Percentiles rank a stretch among this genome's conserved stretches.
phyloP scores from a whole-genome alignment of 495 filamentous ascomycete genomes.

The Gamarada debralockiae region DNA sequence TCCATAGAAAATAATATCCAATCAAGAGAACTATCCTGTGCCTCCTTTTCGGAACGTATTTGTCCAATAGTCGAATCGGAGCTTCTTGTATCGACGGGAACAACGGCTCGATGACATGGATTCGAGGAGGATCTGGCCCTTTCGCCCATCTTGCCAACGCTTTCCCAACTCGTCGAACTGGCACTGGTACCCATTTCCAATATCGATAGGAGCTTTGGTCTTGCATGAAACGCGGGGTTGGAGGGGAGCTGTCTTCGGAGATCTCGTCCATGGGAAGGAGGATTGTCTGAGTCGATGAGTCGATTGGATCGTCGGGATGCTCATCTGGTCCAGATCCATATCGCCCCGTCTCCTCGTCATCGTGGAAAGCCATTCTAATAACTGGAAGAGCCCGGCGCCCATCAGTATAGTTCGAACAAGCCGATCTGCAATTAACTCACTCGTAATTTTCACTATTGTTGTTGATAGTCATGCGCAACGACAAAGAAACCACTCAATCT shows the following conservation, averaged over 20 bases:
- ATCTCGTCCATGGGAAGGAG: conserved; percentile 21
- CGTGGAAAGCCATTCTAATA: neutral
- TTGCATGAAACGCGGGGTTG: conserved; percentile 38
- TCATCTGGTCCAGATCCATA: conserved; percentile 7
- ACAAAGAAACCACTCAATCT: no score
- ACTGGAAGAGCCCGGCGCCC: no score
- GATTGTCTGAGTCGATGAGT: conserved; percentile 14
- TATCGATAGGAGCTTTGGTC: conserved; percentile 28
- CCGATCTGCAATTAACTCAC: neutral
- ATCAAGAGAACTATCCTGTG: conserved; percentile 57
- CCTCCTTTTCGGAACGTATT: conserved; percentile 56
- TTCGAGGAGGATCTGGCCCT: conserved; percentile 63
- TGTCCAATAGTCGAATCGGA: conserved; percentile 59
- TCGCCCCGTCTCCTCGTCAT: conserved; percentile 13
- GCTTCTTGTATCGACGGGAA: conserved; percentile 66
- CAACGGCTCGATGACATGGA: conserved; percentile 62
- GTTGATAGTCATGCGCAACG: no score
- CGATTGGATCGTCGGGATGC: conserved; percentile 24
- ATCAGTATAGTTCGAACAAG: neutral
- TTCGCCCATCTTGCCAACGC: conserved; percentile 59
- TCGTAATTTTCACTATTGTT: no score
- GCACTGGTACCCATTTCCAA: conserved; percentile 46
- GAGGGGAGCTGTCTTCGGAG: conserved; percentile 22
- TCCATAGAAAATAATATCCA: conserved; percentile 65
- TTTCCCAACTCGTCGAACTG: conserved; percentile 34